These are phyloP conservation scores for Breviolum minutum DNA, from an alignment of 73 alveolate species.

Conservation along the genomic window DNA sequence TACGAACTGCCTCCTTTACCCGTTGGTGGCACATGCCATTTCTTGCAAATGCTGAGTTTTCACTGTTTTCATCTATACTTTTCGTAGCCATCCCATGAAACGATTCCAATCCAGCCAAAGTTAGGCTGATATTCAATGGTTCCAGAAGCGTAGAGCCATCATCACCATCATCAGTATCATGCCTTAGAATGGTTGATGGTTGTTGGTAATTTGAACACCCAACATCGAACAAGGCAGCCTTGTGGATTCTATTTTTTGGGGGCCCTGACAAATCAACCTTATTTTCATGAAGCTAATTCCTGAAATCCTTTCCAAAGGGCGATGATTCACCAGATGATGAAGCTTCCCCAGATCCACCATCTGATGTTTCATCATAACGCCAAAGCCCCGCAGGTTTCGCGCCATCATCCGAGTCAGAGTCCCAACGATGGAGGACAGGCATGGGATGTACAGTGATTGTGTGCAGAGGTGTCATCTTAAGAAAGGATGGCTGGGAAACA, in stretches of 20 bases:
- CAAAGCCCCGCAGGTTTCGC: not conserved
- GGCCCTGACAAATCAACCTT: not conserved
- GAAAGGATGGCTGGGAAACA: not conserved
- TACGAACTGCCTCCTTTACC: not conserved
- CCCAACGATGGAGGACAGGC: conserved; percentile 26
- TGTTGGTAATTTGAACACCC: too few relatives aligned
- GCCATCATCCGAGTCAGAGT: not conserved
- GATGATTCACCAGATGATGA: not conserved
- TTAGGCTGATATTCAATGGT: not conserved
- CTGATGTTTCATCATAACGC: conserved; percentile 32
- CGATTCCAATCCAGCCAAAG: conserved; percentile 3
- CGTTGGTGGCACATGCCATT: not conserved
- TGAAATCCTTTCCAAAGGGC: not conserved
- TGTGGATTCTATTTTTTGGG: not conserved
- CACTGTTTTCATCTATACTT: not conserved
- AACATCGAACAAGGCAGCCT: too few relatives aligned
- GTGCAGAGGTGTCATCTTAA: not conserved
- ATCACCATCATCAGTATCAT: not conserved
- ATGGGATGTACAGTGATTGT: not conserved
- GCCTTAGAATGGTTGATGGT: not conserved
- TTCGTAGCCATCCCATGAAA: not conserved
- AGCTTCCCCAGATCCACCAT: not conserved
- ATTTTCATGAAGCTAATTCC: not conserved
- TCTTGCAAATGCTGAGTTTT: not conserved
- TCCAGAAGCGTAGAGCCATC: not conserved